Evolutionary conservation across 768 basidiomycete genomes (phyloP), one percentile per base, ranked within the genome.

Genomic region (Leucocoprinus birnbaumii): DNA sequence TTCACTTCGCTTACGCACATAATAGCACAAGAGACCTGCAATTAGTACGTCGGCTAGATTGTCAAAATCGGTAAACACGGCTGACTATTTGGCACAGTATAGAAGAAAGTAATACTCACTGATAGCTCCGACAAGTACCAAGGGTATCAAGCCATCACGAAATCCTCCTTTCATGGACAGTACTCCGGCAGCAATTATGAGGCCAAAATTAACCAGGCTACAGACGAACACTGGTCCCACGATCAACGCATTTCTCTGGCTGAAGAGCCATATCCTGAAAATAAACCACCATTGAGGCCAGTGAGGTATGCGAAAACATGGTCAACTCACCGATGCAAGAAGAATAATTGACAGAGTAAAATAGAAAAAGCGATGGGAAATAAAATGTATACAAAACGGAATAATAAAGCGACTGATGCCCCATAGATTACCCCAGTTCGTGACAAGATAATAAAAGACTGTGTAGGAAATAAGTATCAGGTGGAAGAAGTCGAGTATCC

Each of bases 391-490:
- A 43, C 56, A 43, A 18, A 62, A 52, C 21, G 34, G 42, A 11
- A 34, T 21, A 13, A 59, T 60, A 25, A 59, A 35, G 19, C 40
- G 31, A 6, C 24, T 16, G 4, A 63, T 55, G 1, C 51, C 55
- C 5, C 25, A 38, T 1, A 26, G 16, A 37, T 62, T 48, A 10
- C 61, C 63, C 56, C 61, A 63, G 41, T 52, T 55, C 37, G 34
- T 19, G 48, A 65, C 51, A 38, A 65, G 63, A 42, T 63, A 65
- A 43, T 61, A 53, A 38, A 63, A 65, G 18, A 45, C 37, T 7
- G 62, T 25, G 35, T 65, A 56, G 19, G 55, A 56, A 22, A 65
- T 59, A 16, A 63, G 47, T 3, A 56, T 19, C 8, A 63, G 57
- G 31, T 65, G 62, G 10, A 25, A 46, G 38, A 60, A 26, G 51